These are phyloP conservation scores for Schizochytrium sp. DNA, from an alignment of 108 stramenopile species.

Conservation along the genomic window DNA sequence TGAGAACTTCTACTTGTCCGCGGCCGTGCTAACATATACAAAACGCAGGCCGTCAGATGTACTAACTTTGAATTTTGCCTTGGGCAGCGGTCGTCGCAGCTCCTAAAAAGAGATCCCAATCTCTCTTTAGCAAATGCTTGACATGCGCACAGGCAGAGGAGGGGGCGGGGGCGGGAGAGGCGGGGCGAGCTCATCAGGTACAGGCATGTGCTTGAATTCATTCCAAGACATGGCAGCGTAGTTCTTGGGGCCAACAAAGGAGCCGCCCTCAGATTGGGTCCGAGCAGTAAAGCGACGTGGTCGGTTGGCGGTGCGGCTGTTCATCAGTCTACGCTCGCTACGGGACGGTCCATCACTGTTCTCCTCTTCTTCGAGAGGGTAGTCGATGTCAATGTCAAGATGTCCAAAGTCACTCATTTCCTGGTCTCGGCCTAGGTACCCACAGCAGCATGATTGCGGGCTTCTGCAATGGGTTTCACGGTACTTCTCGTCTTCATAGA, in stretches of 20 bases:
- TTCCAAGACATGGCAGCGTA: conserved; percentile 8
- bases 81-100: not conserved
- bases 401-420: no score
- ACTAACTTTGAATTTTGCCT: not conserved
- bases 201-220: conserved; percentile 33
- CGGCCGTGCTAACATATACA: no score
- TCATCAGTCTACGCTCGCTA: not conserved
- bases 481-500: no score
- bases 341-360: not conserved
- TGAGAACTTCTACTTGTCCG: no score
- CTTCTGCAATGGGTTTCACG: no score
- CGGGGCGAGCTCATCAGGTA: conserved; percentile 34
- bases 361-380: no score
- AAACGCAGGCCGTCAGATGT: no score
- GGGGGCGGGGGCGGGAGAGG: conserved; percentile 4
- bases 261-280: conserved; percentile 14
- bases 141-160: conserved; percentile 16
- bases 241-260: not conserved
- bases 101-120: not conserved
- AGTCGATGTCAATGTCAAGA: no score
- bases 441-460: no score
- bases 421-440: no score
- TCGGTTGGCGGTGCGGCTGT: not conserved
- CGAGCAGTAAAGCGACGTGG: not conserved
- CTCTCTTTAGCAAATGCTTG: not conserved